Base-by-base conservation (phyloP, 2,329 filamentous ascomycete species). In the Exophiala alcalophila region DNA sequence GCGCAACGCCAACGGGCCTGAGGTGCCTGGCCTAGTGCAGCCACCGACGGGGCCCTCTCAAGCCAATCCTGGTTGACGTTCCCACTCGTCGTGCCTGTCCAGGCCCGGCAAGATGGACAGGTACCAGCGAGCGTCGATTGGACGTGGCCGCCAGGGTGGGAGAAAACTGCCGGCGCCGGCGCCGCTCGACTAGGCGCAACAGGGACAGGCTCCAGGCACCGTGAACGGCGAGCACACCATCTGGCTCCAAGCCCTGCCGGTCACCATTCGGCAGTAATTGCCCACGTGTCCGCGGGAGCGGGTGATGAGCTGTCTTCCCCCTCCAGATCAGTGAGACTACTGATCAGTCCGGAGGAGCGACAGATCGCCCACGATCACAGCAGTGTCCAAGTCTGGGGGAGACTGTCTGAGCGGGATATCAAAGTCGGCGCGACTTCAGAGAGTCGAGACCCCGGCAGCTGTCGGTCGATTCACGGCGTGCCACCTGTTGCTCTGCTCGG, bases 161-260 rank as follows among this genome's bases (percentile, higher is more conserved):
- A 42, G 35, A 44, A 44, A 43, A 47, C 44, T 44, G 31, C 45
- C 47, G 53, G 37, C 39, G 38, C 27, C 37, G 23, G 18, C 28
- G 33, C 41, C 44, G 44, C 33, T 36, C 25, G 35, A 40, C 53
- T 53, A 55, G 40, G 27, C 47, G 39, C 12, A 49, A 51, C 23
- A 35, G 24, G 48, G 53, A 27, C 35, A 46, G 45, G 50, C 40
- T 50, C 44, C 53, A 55, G 52, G 52, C 33, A 51, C 49, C 35
- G 40, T 32, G 41, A 45, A 49, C 40, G 19, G 23, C 38, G 28
- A 33, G 10, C 46, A 51, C 44, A 49, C 49, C 45, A 21, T 37
- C 41, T 32, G 43, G 33, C 40, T 33, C 26, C 16, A 20, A 15
- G 40, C 21, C 35, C 31, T 42, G 20, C 32, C 30, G 25, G 34